Evolutionary conservation across 495 filamentous ascomycete species (phyloP).

Genomic region (Tuber calosporum): DNA sequence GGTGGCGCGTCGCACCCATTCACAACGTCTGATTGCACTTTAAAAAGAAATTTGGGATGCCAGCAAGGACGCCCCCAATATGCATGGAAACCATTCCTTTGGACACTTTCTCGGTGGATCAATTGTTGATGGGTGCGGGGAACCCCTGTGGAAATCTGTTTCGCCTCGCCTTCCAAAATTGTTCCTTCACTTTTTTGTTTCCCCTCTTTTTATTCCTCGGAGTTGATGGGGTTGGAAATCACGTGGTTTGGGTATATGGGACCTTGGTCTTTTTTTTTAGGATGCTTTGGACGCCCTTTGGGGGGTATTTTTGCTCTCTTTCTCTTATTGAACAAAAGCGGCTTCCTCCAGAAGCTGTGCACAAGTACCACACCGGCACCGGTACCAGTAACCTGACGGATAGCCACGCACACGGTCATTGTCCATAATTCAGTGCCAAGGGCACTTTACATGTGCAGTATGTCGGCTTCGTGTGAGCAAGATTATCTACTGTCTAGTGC

Average conservation of each 20-base stretch:
- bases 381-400: neutral
- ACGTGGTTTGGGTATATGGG: neutral
- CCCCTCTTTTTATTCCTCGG: neutral
- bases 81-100: neutral
- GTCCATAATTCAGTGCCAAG: neutral
- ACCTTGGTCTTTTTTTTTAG: neutral
- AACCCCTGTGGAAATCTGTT: slow-evolving; percentile 36
- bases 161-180: slow-evolving; percentile 10
- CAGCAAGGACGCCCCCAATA: neutral
- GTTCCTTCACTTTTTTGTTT: neutral
- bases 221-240: neutral
- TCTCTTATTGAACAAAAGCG: neutral
- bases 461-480: neutral
- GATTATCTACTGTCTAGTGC: too few species aligned
- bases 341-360: neutral
- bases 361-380: too few species aligned
- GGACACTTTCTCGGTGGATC: neutral
- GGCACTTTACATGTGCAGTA: neutral
- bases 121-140: slow-evolving; percentile 1
- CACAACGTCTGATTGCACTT: neutral
- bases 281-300: neutral
- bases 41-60: neutral
- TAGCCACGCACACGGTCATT: neutral
- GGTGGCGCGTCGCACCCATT: neutral
- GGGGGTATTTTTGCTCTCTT: neutral